A percentile compares a stretch with the other conserved stretches of the same genome.
Evolutionary conservation across 2,329 filamentous ascomycete species (phyloP).

Genomic region (Ophiostoma novo-ulmi): DNA sequence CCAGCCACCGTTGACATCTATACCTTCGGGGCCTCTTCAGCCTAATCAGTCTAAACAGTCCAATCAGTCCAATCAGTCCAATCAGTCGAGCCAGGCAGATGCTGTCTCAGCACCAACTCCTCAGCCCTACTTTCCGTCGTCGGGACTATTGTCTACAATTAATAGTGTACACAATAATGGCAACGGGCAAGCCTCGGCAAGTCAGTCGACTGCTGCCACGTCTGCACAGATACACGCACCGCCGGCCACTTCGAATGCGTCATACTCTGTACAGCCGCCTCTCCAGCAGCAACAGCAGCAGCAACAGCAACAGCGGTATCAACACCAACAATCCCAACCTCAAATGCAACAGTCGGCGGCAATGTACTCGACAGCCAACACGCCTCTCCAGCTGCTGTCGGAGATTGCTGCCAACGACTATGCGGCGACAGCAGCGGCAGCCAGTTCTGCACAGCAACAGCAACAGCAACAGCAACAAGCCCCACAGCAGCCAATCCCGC

Average conservation of each 20-base stretch:
- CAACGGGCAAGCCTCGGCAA: neutral
- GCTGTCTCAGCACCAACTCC: neutral
- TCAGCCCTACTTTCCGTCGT: slow-evolving; percentile 4
- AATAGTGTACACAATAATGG: neutral
- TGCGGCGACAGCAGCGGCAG: slow-evolving; percentile 14
- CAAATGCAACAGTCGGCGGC: slow-evolving; percentile 1
- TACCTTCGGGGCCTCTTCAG: neutral
- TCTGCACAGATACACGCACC: neutral
- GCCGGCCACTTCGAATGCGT: neutral
- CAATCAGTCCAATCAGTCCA: neutral
- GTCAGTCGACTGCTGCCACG: neutral
- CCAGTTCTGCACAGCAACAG: slow-evolving; percentile 21
- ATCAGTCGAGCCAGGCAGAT: neutral
- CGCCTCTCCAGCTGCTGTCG: slow-evolving; percentile 52
- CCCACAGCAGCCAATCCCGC: slow-evolving; percentile 11
- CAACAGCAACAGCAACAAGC: slow-evolving; percentile 31
- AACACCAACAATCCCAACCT: neutral
- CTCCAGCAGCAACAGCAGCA: neutral
- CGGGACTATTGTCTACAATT: neutral
- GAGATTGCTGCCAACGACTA: slow-evolving; percentile 50
- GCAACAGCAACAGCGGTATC: neutral
- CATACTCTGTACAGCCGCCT: neutral
- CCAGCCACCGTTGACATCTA: neutral
- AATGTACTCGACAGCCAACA: slow-evolving; percentile 40
- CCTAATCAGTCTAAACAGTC: neutral